Evolutionary conservation across 495 filamentous ascomycete species (phyloP).

Genomic region (Aspergillus sparsus): DNA sequence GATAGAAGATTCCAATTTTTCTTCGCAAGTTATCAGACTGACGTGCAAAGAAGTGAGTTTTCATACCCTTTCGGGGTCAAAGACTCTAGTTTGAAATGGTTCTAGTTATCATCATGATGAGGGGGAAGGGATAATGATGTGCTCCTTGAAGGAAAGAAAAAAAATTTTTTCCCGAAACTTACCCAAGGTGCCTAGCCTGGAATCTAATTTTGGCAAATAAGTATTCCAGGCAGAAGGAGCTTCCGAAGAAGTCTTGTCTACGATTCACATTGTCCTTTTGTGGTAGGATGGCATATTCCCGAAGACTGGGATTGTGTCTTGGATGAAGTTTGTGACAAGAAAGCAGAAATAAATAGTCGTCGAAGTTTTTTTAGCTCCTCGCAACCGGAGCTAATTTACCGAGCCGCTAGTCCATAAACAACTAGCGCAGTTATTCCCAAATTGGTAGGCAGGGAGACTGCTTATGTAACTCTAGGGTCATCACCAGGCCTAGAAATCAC

Average conservation of each 20-base stretch:
- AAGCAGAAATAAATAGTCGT: constrained; percentile 13
- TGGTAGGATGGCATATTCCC: background rate
- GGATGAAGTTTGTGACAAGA: constrained; percentile 19
- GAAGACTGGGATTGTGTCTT: constrained; percentile 3
- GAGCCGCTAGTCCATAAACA: constrained; percentile 8
- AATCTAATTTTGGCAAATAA: background rate
- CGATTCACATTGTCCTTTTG: background rate
- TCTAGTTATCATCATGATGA: constrained; percentile 71
- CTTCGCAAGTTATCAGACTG: constrained; percentile 77
- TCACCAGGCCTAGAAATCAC: background rate
- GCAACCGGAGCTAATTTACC: constrained; percentile 28
- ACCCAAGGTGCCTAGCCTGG: constrained; percentile 16
- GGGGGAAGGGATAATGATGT: constrained; percentile 9
- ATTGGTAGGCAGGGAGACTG: no score
- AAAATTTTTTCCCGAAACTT: constrained; percentile 7
- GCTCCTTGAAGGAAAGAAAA: background rate
- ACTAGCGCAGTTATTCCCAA: background rate
- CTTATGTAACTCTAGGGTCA: no score
- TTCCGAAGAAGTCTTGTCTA: background rate
- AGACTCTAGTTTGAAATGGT: constrained; percentile 99
- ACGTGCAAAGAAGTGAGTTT: constrained; percentile 95
- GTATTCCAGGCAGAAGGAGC: background rate
- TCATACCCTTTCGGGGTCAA: constrained; percentile 88
- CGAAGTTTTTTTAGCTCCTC: constrained; percentile 30
- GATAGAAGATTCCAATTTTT: constrained; percentile 4